Evolutionary conservation across 2,329 filamentous ascomycete species (phyloP).

Genomic region (Sporothrix variecibatus): DNA sequence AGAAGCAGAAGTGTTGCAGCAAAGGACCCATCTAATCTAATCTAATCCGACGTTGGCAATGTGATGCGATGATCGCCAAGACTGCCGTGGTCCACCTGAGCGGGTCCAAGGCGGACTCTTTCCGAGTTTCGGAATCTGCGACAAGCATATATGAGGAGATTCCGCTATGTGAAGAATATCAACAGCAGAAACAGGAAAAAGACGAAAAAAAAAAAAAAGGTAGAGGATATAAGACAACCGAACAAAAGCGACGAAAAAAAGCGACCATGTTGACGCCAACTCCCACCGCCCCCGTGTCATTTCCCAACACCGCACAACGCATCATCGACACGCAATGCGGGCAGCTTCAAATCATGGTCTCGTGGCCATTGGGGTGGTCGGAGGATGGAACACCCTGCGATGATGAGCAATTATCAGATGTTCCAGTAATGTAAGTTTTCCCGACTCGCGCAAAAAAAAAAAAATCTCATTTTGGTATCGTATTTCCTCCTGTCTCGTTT

Average conservation of each 20-base stretch:
- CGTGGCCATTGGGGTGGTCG: constrained; percentile 4
- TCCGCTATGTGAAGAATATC: no score
- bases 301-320: neutral
- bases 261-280: neutral
- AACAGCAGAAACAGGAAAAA: neutral
- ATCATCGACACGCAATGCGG: constrained; percentile 9
- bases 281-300: neutral
- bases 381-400: neutral
- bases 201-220: neutral
- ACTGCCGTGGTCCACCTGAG: neutral
- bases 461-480: neutral
- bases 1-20: neutral
- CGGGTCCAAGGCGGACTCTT: neutral
- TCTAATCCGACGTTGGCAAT: constrained; percentile 18
- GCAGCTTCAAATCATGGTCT: constrained; percentile 8
- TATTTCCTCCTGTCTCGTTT: neutral
- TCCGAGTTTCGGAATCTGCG: neutral
- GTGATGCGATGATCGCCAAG: neutral
- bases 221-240: no score
- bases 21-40: constrained; percentile 18
- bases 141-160: neutral
- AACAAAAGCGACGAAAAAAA: neutral
- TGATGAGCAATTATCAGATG: neutral
- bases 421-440: constrained; percentile 13
- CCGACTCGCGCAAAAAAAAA: neutral